phyloP scores from a whole-genome alignment of 2,329 filamentous ascomycete species.

The Paecilomyces formosus region DNA sequence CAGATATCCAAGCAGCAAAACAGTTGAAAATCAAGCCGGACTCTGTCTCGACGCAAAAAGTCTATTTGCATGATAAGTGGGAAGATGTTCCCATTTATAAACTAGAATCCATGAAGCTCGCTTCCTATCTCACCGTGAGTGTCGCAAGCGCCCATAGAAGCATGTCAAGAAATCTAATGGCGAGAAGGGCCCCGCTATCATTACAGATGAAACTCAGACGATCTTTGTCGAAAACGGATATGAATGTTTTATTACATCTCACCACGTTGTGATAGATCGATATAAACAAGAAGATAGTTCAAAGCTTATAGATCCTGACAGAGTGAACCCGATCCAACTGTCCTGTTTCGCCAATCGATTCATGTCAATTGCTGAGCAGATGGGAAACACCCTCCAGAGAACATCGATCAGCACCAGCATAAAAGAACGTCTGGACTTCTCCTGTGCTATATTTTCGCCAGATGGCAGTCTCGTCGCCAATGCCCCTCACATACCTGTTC shows the following conservation, averaged over 20 bases:
- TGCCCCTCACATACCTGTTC: conserved; percentile 69
- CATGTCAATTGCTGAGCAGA: conserved; percentile 80
- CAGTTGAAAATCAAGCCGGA: conserved; percentile 55
- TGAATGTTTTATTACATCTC: conserved; percentile 66
- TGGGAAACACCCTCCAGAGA: conserved; percentile 71
- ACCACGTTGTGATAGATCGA: conserved; percentile 75
- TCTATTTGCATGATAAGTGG: conserved; percentile 75
- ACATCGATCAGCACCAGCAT: conserved; percentile 76
- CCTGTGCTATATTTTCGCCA: conserved; percentile 69
- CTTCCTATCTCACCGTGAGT: conserved; percentile 66
- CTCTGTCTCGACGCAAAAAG: conserved; percentile 40
- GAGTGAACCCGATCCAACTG: conserved; percentile 67
- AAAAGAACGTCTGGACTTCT: conserved; percentile 78
- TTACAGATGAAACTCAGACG: conserved; percentile 39
- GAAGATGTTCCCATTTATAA: conserved; percentile 71
- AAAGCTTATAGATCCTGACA: conserved; percentile 40
- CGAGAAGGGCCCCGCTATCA: conserved; percentile 15
- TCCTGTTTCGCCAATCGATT: conserved; percentile 74
- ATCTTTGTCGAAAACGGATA: conserved; percentile 57
- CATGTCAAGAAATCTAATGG: not conserved
- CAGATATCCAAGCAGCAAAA: conserved; percentile 53
- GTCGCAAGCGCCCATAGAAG: conserved; percentile 54
- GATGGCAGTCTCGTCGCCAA: conserved; percentile 60
- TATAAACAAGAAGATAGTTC: conserved; percentile 46
- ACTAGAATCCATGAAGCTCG: conserved; percentile 61